Conservation (phyloP, 2,329 filamentous ascomycete genomes). For the Paracoccidioides lutzii region DNA sequence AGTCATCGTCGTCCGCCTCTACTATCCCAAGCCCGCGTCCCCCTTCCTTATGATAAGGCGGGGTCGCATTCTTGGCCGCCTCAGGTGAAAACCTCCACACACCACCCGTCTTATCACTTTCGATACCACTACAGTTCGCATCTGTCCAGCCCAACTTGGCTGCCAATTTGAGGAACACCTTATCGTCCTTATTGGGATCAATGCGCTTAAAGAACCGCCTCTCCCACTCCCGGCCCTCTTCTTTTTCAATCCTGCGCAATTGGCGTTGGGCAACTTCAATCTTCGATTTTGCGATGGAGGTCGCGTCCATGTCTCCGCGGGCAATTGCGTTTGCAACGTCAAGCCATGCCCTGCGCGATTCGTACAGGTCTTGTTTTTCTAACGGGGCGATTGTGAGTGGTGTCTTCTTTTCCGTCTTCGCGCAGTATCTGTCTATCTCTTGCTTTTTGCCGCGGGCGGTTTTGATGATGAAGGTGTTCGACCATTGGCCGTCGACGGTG, state of each 20-base stretch:
- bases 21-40: slow-evolving; percentile 28
- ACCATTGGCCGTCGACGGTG: slow-evolving; percentile 85
- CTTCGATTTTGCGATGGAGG: slow-evolving; percentile 65
- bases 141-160: slow-evolving; percentile 26
- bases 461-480: slow-evolving; percentile 65
- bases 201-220: slow-evolving; percentile 60
- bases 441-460: slow-evolving; percentile 42
- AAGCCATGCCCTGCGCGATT: slow-evolving; percentile 77
- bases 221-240: slow-evolving; percentile 66
- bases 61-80: slow-evolving; percentile 34
- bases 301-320: slow-evolving; percentile 70
- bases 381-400: slow-evolving; percentile 59
- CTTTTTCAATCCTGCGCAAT: slow-evolving; percentile 58
- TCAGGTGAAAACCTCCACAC: slow-evolving; percentile 55
- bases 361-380: slow-evolving; percentile 71
- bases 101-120: slow-evolving; percentile 54
- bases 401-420: slow-evolving; percentile 45
- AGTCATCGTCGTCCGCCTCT: slow-evolving; percentile 3
- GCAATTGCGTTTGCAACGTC: slow-evolving; percentile 72
- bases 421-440: slow-evolving; percentile 48
- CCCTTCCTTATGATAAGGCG: slow-evolving; percentile 32
- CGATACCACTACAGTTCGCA: slow-evolving; percentile 33
- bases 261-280: slow-evolving; percentile 83
- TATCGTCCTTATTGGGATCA: slow-evolving; percentile 21
- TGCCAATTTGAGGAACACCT: slow-evolving; percentile 32